A percentile compares a stretch with the other conserved stretches of the same genome.
These are phyloP conservation scores for Pelargonium fulgidum DNA, from an alignment of 441 rosid genomes.

Conservation along the genomic window DNA sequence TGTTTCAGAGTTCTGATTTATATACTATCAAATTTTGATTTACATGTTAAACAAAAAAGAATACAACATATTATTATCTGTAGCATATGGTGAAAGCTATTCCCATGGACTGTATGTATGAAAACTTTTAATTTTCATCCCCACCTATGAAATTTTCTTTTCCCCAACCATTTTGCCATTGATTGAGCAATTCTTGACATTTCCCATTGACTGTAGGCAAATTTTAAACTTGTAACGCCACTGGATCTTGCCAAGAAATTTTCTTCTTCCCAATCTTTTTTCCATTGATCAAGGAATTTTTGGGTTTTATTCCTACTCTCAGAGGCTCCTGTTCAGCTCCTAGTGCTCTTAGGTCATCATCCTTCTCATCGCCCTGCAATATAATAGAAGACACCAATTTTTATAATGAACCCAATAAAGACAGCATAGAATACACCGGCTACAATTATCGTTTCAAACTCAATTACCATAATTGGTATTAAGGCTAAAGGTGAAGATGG, in stretches of 20 bases:
- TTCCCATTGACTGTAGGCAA: slow-evolving; percentile 32
- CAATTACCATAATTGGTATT: slow-evolving; percentile 20
- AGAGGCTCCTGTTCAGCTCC: slow-evolving; percentile 9
- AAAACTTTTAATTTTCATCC: slow-evolving; percentile 7
- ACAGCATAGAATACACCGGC: background rate
- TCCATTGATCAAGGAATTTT: slow-evolving; percentile 22
- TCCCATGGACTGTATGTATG: slow-evolving; percentile 35
- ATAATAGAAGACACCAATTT: background rate
- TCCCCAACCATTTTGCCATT: slow-evolving; percentile 27
- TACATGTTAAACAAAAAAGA: background rate
- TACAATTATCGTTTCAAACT: slow-evolving; percentile 9
- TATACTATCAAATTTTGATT: slow-evolving; percentile 3
- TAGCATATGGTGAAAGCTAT: background rate
- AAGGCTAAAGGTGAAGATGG: slow-evolving; percentile 4
- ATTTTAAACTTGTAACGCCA: slow-evolving; percentile 5
- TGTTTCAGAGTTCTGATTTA: background rate
- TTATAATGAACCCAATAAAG: background rate
- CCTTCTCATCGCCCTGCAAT: slow-evolving; percentile 18
- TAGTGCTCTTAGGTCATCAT: slow-evolving; percentile 6
- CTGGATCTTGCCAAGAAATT: slow-evolving; percentile 11
- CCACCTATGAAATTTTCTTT: slow-evolving; percentile 23
- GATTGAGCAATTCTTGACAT: slow-evolving; percentile 19
- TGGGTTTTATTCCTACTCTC: slow-evolving; percentile 21
- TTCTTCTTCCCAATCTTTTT: slow-evolving; percentile 34
- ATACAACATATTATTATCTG: background rate